Conservation (phyloP, 352 stramenopile genomes). For the Globisporangium radiosum region DNA sequence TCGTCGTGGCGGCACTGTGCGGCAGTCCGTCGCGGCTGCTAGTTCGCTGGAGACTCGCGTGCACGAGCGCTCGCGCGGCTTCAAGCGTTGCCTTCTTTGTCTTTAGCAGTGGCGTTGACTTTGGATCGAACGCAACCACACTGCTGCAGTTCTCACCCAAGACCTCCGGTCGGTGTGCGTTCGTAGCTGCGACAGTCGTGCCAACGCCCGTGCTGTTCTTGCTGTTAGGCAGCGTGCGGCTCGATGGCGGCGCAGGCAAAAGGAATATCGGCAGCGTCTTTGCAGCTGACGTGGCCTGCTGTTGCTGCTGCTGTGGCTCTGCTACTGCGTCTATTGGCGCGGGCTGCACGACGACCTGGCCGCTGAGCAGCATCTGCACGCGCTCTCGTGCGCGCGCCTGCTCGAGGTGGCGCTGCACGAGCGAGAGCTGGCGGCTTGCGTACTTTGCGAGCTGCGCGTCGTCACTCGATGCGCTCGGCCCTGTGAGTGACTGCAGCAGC, state of each 20-base stretch:
- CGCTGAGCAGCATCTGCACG: slow-evolving; percentile 37
- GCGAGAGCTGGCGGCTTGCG: slow-evolving; percentile 37
- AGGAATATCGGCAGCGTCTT: slow-evolving; percentile 12
- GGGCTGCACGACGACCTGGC: neutral
- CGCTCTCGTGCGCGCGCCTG: slow-evolving; percentile 45
- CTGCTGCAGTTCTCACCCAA: neutral
- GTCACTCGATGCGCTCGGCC: slow-evolving; percentile 10
- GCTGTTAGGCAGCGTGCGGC: neutral
- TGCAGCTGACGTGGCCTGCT: neutral
- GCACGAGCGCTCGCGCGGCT: slow-evolving; percentile 27
- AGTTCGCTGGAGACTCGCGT: slow-evolving; percentile 14
- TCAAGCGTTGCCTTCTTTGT: slow-evolving; percentile 29
- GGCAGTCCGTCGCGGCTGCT: slow-evolving; percentile 3
- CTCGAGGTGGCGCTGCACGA: slow-evolving; percentile 47
- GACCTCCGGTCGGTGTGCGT: neutral
- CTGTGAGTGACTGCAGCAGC: slow-evolving; percentile 30
- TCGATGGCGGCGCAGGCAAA: neutral
- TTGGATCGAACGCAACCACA: neutral
- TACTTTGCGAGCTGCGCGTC: slow-evolving; percentile 57
- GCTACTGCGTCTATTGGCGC: neutral
- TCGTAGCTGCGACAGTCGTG: neutral
- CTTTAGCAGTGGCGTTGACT: neutral
- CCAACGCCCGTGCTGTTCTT: neutral
- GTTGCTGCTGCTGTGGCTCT: neutral
- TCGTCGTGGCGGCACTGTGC: neutral